These are phyloP conservation scores for Quercus lobata DNA, from an alignment of 331 rosid species.

Conservation along the genomic window DNA sequence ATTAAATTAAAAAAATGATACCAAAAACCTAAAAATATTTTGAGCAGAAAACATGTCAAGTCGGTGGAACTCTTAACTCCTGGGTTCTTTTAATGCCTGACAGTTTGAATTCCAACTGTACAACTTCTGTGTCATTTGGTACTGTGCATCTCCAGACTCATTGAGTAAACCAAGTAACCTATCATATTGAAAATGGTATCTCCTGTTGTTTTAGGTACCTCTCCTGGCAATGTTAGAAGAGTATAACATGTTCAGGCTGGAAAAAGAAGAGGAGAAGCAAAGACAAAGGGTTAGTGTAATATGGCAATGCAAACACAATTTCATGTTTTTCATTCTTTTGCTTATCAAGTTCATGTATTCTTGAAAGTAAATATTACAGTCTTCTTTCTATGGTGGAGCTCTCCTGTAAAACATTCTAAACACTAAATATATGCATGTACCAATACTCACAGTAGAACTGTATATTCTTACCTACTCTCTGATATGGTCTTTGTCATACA, in stretches of 20 bases:
- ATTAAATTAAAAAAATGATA: not conserved
- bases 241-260: constrained; percentile 55
- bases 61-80: not conserved
- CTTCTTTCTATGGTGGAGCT: not conserved
- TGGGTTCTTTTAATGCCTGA: not conserved
- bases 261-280: constrained; percentile 81
- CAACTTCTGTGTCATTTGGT: not conserved
- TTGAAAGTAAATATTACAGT: not conserved
- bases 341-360: not conserved
- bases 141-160: not conserved
- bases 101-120: not conserved
- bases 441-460: not conserved
- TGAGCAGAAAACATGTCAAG: not conserved
- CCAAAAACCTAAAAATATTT: not conserved
- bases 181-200: not conserved
- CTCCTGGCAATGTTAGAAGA: constrained; percentile 81
- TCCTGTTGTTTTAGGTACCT: constrained; percentile 54
- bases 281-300: constrained; percentile 68
- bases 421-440: not conserved
- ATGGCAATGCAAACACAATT: constrained; percentile 9
- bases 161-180: not conserved
- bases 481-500: constrained; percentile 29
- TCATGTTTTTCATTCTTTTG: not conserved
- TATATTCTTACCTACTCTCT: constrained; percentile 15
- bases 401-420: not conserved